Conservation (phyloP, 2,329 filamentous ascomycete genomes). For the Cladosporium cucumerinum region DNA sequence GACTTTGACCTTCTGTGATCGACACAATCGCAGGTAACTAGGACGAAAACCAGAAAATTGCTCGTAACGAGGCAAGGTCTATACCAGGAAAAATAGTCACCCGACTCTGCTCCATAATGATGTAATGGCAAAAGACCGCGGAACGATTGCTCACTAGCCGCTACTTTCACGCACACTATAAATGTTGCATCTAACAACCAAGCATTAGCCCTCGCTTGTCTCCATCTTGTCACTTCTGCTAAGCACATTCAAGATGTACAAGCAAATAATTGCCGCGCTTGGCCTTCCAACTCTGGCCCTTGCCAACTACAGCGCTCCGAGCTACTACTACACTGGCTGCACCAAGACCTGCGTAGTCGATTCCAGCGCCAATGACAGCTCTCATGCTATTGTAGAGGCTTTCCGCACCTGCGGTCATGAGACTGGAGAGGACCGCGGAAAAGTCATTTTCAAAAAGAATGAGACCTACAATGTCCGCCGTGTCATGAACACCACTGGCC, state of each 20-base stretch:
- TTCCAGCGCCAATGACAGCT: constrained; percentile 45
- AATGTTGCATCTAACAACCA: background rate
- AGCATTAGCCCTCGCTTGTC: background rate
- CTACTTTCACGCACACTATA: background rate
- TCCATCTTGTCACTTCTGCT: background rate
- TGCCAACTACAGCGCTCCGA: background rate
- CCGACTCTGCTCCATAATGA: constrained; percentile 10
- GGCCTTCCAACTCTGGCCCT: constrained; percentile 10
- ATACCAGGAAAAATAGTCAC: background rate
- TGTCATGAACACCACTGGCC: constrained; percentile 49
- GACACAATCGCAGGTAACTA: background rate
- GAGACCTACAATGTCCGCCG: constrained; percentile 47
- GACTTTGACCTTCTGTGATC: constrained; percentile 14
- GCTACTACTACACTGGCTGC: constrained; percentile 4
- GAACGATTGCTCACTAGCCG: background rate
- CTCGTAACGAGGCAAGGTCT: background rate
- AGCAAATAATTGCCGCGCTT: constrained; percentile 13
- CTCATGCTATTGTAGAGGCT: constrained; percentile 48
- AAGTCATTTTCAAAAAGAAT: constrained; percentile 49
- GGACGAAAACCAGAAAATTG: background rate
- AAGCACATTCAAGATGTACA: constrained; percentile 8
- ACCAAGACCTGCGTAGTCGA: constrained; percentile 13
- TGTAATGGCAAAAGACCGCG: constrained; percentile 7
- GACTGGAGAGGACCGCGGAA: constrained; percentile 33
- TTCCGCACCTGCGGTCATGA: constrained; percentile 50